These are phyloP conservation scores for Rhizopogon sp. DNA, from an alignment of 768 basidiomycete genomes.

Conservation along the genomic window DNA sequence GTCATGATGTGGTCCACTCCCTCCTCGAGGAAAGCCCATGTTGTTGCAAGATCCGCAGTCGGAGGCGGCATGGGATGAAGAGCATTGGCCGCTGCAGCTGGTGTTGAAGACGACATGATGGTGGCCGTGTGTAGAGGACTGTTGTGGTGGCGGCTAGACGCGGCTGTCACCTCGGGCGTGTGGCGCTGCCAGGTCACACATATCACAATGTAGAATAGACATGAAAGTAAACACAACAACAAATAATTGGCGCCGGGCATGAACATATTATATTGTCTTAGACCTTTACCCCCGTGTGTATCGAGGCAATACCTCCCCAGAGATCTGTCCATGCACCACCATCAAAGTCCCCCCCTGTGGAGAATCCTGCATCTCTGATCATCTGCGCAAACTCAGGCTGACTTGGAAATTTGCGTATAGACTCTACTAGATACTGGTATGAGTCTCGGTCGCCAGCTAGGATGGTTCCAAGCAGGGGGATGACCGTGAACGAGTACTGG, in stretches of 20 bases:
- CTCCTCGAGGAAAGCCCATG: constrained; percentile 85
- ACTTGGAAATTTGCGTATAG: constrained; percentile 88
- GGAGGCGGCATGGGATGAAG: constrained; percentile 58
- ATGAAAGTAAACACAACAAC: not conserved
- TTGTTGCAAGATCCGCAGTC: constrained; percentile 71
- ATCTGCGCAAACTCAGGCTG: constrained; percentile 86
- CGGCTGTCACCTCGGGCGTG: constrained; percentile 19
- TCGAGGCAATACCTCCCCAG: constrained; percentile 84
- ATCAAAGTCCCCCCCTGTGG: constrained; percentile 63
- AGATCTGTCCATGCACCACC: constrained; percentile 83
- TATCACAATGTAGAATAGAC: not conserved
- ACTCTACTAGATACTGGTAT: constrained; percentile 97
- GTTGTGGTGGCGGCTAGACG: constrained; percentile 11
- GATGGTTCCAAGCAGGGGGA: constrained; percentile 94
- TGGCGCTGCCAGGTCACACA: constrained; percentile 17
- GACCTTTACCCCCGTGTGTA: constrained; percentile 82
- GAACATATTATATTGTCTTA: constrained; percentile 26
- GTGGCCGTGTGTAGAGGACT: constrained; percentile 20
- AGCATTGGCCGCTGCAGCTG: constrained; percentile 28
- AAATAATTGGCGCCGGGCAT: not conserved
- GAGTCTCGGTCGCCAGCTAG: constrained; percentile 92
- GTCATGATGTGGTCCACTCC: constrained; percentile 90
- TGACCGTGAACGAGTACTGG: constrained; percentile 92
- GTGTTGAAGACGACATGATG: constrained; percentile 29
- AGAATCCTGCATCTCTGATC: constrained; percentile 84